Conservation (phyloP, 345 rosid genomes). For the Lepidium aucheri region DNA sequence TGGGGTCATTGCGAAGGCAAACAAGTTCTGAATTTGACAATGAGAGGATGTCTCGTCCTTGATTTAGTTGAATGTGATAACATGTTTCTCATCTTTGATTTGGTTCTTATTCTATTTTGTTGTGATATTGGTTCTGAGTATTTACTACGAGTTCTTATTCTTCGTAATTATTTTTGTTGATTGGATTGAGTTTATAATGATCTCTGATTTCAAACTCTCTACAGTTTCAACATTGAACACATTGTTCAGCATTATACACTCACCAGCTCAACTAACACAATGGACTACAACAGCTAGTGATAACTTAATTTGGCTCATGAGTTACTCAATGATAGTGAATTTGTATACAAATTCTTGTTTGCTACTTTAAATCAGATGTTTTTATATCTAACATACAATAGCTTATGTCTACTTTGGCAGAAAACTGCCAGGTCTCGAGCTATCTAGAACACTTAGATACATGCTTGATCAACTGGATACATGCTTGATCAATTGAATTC, state of each 20-base stretch:
- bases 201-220: neutral
- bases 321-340: constrained; percentile 57
- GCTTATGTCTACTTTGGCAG: constrained; percentile 26
- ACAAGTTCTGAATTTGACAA: constrained; percentile 62
- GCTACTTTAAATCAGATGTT: neutral
- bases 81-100: no score
- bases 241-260: constrained; percentile 51
- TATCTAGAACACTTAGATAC: constrained; percentile 67
- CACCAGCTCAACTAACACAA: constrained; percentile 46
- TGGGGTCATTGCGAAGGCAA: constrained; percentile 37
- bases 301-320: constrained; percentile 52
- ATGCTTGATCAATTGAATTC: constrained; percentile 38
- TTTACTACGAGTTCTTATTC: no score
- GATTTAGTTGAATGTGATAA: no score
- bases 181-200: constrained; percentile 1
- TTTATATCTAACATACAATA: neutral
- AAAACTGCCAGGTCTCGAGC: constrained; percentile 57
- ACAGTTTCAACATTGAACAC: constrained; percentile 72
- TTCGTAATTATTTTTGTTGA: neutral
- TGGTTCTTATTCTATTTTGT: no score
- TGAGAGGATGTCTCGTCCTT: constrained; percentile 33
- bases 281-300: constrained; percentile 63
- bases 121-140: no score
- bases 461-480: no score
- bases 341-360: neutral